Conservation (phyloP, 768 basidiomycete genomes). For the Cystobasidium ongulense region DNA sequence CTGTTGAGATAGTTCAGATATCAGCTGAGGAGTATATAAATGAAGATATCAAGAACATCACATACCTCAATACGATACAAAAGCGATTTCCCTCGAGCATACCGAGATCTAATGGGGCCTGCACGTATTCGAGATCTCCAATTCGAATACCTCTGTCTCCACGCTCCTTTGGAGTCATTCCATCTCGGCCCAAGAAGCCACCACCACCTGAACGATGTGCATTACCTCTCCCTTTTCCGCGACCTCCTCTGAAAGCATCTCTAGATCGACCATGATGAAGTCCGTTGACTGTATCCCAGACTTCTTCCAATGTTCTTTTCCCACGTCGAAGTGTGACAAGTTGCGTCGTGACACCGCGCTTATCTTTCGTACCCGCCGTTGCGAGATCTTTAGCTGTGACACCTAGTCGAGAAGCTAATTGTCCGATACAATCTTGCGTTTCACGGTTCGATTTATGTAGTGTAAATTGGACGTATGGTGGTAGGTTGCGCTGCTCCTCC, state of each 20-base stretch:
- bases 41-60: not conserved
- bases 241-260: conserved; percentile 50
- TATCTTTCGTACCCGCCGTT: conserved; percentile 95
- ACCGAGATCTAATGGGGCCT: conserved; percentile 74
- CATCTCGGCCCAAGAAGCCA: conserved; percentile 31
- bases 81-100: conserved; percentile 96
- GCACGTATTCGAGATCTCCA: conserved; percentile 76
- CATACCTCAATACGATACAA: conserved; percentile 81
- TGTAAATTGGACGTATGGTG: conserved; percentile 87
- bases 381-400: conserved; percentile 70
- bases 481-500: conserved; percentile 35
- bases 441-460: conserved; percentile 96
- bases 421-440: conserved; percentile 81
- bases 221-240: conserved; percentile 33
- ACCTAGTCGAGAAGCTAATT: conserved; percentile 62
- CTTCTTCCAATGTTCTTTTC: conserved; percentile 67
- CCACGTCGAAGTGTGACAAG: conserved; percentile 66
- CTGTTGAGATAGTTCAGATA: conserved; percentile 47
- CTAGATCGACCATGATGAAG: conserved; percentile 47
- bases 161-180: conserved; percentile 58
- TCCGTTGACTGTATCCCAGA: conserved; percentile 75
- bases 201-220: conserved; percentile 14
- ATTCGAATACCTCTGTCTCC: conserved; percentile 85
- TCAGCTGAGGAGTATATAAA: conserved; percentile 11
- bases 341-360: conserved; percentile 91